A percentile compares a stretch with the other conserved stretches of the same genome.
Evolutionary conservation across 2,329 filamentous ascomycete genomes (phyloP).

Genomic region (Colletotrichum filicis): DNA sequence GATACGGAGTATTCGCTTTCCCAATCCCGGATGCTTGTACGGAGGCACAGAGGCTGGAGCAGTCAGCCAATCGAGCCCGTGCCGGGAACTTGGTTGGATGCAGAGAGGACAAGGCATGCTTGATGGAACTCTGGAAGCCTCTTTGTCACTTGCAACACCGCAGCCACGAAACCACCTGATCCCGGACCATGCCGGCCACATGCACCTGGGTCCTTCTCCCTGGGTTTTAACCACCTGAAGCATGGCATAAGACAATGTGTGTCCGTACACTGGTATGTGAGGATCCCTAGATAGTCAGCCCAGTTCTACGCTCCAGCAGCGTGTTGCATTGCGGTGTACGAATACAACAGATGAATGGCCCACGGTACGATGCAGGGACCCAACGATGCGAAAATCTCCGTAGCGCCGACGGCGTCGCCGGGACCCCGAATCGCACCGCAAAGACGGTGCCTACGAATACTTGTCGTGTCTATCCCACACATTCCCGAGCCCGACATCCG

Average conservation of each 20-base stretch:
- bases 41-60: not conserved
- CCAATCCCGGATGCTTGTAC: too few species aligned
- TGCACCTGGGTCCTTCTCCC: not conserved
- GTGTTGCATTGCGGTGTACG: not conserved
- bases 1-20: too few species aligned
- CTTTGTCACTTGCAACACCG: not conserved
- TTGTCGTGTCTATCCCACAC: not conserved
- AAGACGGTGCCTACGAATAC: too few species aligned
- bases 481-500: conserved; percentile 4
- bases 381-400: conserved; percentile 3
- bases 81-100: not conserved
- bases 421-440: not conserved
- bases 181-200: not conserved
- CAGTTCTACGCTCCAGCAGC: not conserved
- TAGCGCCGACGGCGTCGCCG: conserved; percentile 28
- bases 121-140: not conserved
- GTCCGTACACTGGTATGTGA: not conserved
- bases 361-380: not conserved
- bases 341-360: not conserved
- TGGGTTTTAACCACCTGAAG: not conserved
- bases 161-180: not conserved
- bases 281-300: not conserved
- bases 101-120: not conserved
- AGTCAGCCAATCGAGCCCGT: not conserved
- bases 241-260: not conserved